A percentile compares a stretch with the other conserved stretches of the same genome.
Evolutionary conservation across 106 monocot species (phyloP).

Genomic region (Hemerocallis citrina): DNA sequence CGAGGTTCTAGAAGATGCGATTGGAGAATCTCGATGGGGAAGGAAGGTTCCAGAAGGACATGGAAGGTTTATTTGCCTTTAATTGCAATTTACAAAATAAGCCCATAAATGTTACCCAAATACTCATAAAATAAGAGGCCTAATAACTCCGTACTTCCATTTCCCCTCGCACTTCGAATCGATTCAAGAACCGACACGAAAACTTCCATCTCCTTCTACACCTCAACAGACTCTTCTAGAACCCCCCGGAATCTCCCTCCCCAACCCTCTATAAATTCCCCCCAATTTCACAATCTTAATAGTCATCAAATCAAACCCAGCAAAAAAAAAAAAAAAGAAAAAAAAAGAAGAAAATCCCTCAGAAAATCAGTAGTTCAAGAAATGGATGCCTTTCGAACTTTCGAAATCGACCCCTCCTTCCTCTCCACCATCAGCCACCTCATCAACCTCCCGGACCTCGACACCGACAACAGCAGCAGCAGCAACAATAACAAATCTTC

Average conservation of each 20-base stretch:
- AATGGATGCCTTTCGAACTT: background rate
- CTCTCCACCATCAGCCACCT: conserved; percentile 35
- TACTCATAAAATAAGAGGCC: background rate
- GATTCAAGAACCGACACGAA: no score
- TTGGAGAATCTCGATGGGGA: no score
- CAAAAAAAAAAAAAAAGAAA: no score
- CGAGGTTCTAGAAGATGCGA: background rate
- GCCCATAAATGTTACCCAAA: background rate
- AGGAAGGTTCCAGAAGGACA: background rate
- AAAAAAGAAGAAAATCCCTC: background rate
- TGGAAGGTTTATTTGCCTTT: background rate
- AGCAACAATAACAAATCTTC: conserved; percentile 24
- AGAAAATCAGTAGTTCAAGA: background rate
- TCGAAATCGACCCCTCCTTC: background rate
- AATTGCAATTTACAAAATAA: no score
- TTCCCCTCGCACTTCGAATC: background rate
- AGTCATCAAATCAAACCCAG: background rate
- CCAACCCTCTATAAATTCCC: background rate
- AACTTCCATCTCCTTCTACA: no score
- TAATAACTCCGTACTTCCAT: background rate
- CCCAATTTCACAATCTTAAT: background rate
- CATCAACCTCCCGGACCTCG: conserved; percentile 32
- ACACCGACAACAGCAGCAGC: conserved; percentile 11
- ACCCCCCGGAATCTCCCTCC: no score
- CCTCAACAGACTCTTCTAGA: no score